Conservation (phyloP, 225 moss, liverwort and hornwort genomes). For the Bryoerythrophyllum caledonicum region DNA sequence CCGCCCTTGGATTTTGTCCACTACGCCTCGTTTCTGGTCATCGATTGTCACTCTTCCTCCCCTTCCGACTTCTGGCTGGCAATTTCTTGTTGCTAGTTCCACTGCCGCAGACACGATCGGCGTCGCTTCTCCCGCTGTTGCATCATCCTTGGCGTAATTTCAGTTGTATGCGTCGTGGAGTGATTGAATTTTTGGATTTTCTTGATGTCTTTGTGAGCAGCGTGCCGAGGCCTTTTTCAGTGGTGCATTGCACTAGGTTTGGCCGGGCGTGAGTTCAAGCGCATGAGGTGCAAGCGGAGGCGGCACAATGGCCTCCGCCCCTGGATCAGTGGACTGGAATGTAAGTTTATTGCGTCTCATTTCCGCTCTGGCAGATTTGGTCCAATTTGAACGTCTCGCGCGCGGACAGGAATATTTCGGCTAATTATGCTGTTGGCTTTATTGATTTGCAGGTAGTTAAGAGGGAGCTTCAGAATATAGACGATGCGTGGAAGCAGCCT, state of each 20-base stretch:
- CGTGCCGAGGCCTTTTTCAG: conserved; percentile 16
- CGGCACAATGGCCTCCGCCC: conserved; percentile 48
- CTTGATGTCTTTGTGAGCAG: conserved; percentile 11
- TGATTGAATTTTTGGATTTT: background rate
- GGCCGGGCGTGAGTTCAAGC: conserved; percentile 30
- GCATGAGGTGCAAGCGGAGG: conserved; percentile 46
- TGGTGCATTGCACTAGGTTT: conserved; percentile 4
- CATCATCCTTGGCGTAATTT: background rate
- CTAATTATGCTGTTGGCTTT: background rate
- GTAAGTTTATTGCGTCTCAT: conserved; percentile 35
- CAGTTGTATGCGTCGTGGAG: background rate
- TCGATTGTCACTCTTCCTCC: background rate
- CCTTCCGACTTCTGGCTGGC: conserved; percentile 6
- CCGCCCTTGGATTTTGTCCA: background rate
- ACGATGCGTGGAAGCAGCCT: conserved; percentile 96
- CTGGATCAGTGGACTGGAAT: conserved; percentile 64
- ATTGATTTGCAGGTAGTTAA: conserved; percentile 70
- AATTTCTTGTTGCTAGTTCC: background rate
- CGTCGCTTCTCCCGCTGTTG: background rate
- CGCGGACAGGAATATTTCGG: background rate
- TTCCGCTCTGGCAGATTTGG: conserved; percentile 7
- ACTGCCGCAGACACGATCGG: background rate
- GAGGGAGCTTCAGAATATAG: conserved; percentile 86
- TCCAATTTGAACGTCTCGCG: background rate
- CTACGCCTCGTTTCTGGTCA: background rate